Evolutionary conservation across 2,329 filamentous ascomycete species (phyloP).

Genomic region (Colletotrichum sp.): DNA sequence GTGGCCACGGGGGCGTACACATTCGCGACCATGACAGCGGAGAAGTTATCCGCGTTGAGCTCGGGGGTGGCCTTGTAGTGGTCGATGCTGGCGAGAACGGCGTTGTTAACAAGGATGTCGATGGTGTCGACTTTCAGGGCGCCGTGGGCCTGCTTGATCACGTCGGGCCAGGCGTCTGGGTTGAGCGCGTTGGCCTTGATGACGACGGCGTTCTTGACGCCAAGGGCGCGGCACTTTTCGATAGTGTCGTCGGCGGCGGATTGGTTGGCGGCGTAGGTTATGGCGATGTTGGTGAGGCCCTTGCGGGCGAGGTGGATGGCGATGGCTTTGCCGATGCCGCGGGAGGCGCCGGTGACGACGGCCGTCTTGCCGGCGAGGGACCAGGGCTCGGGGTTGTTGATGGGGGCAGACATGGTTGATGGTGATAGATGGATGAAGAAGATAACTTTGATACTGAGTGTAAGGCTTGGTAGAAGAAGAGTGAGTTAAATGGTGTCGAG

Average conservation of each 20-base stretch:
- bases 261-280: not conserved
- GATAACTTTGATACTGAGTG: not conserved
- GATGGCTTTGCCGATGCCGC: not conserved
- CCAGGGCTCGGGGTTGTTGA: not conserved
- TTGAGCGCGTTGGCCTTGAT: not conserved
- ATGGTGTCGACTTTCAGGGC: not conserved
- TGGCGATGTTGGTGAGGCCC: not conserved
- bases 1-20: slow-evolving; percentile 28
- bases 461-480: not conserved
- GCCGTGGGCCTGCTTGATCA: not conserved
- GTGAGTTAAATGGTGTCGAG: not conserved
- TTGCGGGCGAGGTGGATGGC: not conserved
- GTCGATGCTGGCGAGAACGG: not conserved
- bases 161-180: not conserved
- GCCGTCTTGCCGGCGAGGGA: not conserved
- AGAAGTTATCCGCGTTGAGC: not conserved
- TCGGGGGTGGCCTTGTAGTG: not conserved
- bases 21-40: not conserved
- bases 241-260: not conserved
- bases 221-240: not conserved
- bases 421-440: rapidly evolving
- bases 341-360: not conserved
- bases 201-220: not conserved
- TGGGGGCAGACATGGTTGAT: not conserved
- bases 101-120: slow-evolving; percentile 13